phyloP scores from a whole-genome alignment of 495 filamentous ascomycete genomes.

The Penicillium flavigenum region DNA sequence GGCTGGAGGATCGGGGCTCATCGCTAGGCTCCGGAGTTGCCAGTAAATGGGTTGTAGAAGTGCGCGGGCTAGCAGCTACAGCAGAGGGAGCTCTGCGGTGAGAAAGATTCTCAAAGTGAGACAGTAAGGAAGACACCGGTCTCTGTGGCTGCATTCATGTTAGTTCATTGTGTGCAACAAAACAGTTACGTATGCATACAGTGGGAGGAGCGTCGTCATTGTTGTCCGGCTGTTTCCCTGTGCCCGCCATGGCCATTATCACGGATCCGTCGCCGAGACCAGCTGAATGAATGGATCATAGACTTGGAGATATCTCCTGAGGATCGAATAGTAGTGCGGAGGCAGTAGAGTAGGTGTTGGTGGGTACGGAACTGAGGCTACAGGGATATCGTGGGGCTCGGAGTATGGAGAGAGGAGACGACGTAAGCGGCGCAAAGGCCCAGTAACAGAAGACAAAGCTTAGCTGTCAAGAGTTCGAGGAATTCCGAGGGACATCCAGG shows the following conservation, averaged over 20 bases:
- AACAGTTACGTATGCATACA: conserved; percentile 38
- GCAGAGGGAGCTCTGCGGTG: conserved; percentile 46
- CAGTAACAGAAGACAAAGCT: conserved; percentile 6
- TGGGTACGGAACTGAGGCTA: conserved; percentile 10
- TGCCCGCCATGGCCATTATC: conserved; percentile 44
- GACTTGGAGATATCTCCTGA: conserved; percentile 17
- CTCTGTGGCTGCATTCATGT: conserved; percentile 37
- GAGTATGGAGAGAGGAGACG: conserved; percentile 4
- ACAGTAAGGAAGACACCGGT: conserved; percentile 89
- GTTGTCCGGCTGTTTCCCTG: conserved; percentile 35
- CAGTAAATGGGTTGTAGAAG: conserved; percentile 35
- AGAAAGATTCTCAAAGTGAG: conserved; percentile 87
- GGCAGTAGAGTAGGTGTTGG: conserved; percentile 10
- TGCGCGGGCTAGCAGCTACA: conserved; percentile 31
- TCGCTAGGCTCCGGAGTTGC: conserved; percentile 42
- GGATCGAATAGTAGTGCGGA: conserved; percentile 1
- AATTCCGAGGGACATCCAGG: neutral
- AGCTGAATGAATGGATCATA: conserved; percentile 35
- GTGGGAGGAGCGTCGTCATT: conserved; percentile 45
- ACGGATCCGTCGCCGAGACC: conserved; percentile 28
- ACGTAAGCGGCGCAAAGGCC: conserved; percentile 20
- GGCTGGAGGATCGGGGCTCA: conserved; percentile 45
- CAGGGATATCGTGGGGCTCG: conserved; percentile 13
- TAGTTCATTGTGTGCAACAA: conserved; percentile 21
- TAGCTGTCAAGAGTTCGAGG: conserved; percentile 4